Conservation (phyloP, 208 protist genomes). For the Trypanosomatidae sp. region DNA sequence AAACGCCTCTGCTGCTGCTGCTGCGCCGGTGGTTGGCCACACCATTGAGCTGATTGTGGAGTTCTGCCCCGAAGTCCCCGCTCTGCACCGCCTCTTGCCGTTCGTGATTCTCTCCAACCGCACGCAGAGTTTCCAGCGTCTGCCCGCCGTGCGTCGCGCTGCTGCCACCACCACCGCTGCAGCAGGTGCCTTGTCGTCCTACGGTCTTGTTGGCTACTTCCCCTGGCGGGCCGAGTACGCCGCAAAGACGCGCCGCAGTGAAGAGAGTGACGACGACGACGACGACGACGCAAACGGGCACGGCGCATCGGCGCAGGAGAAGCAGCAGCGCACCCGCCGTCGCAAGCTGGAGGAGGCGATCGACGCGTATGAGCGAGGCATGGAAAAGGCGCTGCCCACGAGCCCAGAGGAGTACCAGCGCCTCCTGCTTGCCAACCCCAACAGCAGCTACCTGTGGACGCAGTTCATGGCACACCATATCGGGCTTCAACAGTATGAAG, state of each 20-base stretch:
- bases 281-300: conserved; percentile 7
- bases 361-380: conserved; percentile 84
- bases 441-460: conserved; percentile 93
- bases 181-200: neutral
- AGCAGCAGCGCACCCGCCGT: conserved; percentile 42
- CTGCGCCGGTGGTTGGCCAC: conserved; percentile 53
- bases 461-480: conserved; percentile 94
- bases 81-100: conserved; percentile 53
- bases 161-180: neutral
- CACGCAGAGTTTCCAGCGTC: conserved; percentile 20
- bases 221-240: conserved; percentile 52
- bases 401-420: conserved; percentile 91
- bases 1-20: conserved; percentile 1
- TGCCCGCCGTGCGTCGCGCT: conserved; percentile 42
- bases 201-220: conserved; percentile 59
- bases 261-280: conserved; percentile 33
- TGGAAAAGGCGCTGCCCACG: conserved; percentile 69
- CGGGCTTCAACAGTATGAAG: conserved; percentile 79
- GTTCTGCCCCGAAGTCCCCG: conserved; percentile 48
- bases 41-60: conserved; percentile 56
- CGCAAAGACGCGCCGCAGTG: conserved; percentile 19
- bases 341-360: conserved; percentile 81
- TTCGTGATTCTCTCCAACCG: conserved; percentile 74
- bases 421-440: conserved; percentile 87
- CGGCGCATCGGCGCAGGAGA: neutral